These are phyloP conservation scores for Neurospora sublineolata DNA, from an alignment of 495 filamentous ascomycete genomes.

Conservation along the genomic window DNA sequence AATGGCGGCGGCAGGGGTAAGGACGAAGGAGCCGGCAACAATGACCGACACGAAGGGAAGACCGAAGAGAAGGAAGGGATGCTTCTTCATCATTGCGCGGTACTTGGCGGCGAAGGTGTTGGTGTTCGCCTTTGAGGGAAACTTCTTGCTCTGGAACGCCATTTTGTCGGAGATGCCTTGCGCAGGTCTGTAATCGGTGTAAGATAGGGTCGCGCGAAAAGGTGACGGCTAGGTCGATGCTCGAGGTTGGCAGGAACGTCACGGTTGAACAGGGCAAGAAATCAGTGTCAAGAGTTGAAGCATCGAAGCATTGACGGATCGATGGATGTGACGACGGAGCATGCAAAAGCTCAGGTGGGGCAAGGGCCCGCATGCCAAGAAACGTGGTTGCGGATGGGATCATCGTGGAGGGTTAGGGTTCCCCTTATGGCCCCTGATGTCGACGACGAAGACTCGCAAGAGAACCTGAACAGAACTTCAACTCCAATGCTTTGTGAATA, in stretches of 20 bases:
- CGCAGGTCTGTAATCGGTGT: not conserved
- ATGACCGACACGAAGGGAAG: conserved; percentile 89
- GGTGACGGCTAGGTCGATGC: not conserved
- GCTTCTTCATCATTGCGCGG: conserved; percentile 52
- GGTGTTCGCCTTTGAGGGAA: conserved; percentile 43
- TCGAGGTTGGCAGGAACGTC: not conserved
- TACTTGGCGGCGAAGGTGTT: conserved; percentile 66
- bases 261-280: not conserved
- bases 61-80: conserved; percentile 89
- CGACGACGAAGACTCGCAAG: not conserved
- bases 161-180: conserved; percentile 31
- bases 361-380: not conserved
- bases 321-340: not conserved
- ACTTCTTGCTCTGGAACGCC: conserved; percentile 69
- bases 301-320: not conserved
- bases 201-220: not conserved
- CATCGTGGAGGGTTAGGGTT: conserved; percentile 8
- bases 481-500: not conserved
- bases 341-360: not conserved
- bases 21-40: conserved; percentile 85
- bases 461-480: not conserved
- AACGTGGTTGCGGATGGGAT: not conserved
- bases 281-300: not conserved
- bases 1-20: conserved; percentile 86
- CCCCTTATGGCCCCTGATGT: not conserved